phyloP scores from a whole-genome alignment of 176 grass and related monocot species.

The Puccinellia tenuiflora region DNA sequence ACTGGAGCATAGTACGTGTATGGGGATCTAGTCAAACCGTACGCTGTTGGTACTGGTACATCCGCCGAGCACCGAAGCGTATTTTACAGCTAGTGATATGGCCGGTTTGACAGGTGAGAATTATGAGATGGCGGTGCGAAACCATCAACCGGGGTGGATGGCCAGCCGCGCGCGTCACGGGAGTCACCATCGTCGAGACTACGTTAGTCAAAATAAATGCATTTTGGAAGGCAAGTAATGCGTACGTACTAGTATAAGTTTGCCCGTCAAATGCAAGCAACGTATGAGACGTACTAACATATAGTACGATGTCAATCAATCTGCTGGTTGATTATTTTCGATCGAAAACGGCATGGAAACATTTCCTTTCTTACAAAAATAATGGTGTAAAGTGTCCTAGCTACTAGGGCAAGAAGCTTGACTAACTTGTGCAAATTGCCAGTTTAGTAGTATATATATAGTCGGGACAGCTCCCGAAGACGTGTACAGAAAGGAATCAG shows the following conservation, averaged over 20 bases:
- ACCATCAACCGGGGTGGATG: not conserved
- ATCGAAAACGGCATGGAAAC: not conserved
- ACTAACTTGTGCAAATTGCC: not conserved
- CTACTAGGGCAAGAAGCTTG: not conserved
- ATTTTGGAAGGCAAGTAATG: not conserved
- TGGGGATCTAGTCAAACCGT: not conserved
- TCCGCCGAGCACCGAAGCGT: not conserved
- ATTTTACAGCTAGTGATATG: not conserved
- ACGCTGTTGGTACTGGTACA: not conserved
- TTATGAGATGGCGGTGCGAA: not conserved
- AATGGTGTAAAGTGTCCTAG: not conserved
- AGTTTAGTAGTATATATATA: too few relatives aligned
- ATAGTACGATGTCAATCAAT: not conserved
- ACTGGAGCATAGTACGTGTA: not conserved
- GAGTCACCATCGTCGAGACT: not conserved
- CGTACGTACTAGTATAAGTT: not conserved
- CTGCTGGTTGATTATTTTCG: not conserved
- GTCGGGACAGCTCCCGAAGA: too few relatives aligned
- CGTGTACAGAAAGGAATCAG: too few relatives aligned
- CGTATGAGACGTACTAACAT: not conserved
- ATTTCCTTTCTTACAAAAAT: not conserved
- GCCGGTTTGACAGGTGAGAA: not conserved
- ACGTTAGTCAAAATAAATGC: not conserved
- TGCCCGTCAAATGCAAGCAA: not conserved
- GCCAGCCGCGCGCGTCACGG: not conserved